phyloP scores from a whole-genome alignment of 306 rosid species.

The Pyrus pyrifolia region DNA sequence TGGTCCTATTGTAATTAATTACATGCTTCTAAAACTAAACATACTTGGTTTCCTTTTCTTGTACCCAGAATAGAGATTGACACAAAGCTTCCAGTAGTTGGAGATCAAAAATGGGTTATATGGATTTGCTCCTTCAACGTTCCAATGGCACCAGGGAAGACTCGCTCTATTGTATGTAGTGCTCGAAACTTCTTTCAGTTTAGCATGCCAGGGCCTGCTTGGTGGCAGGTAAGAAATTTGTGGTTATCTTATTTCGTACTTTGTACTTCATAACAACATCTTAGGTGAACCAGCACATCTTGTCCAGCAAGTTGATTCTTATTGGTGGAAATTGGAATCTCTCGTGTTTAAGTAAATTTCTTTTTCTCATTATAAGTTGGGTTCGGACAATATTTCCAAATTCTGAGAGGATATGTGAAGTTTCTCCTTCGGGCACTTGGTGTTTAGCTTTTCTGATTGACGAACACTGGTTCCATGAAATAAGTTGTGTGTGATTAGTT shows the following conservation, averaged over 20 bases:
- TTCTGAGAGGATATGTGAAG: background rate
- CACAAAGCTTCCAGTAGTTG: slow-evolving; percentile 69
- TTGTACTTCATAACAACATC: background rate
- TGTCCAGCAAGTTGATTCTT: background rate
- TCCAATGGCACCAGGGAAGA: slow-evolving; percentile 96
- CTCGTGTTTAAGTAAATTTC: background rate
- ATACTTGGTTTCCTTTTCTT: background rate
- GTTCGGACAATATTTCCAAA: background rate
- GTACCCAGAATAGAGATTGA: slow-evolving; percentile 71
- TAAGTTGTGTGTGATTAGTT: background rate
- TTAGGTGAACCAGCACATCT: background rate
- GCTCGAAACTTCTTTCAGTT: slow-evolving; percentile 94
- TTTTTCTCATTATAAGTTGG: background rate
- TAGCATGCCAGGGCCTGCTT: slow-evolving; percentile 81
- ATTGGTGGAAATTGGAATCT: background rate
- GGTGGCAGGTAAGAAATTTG: slow-evolving; percentile 84
- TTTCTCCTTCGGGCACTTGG: background rate
- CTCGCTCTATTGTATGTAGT: slow-evolving; percentile 94
- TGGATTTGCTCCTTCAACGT: slow-evolving; percentile 96
- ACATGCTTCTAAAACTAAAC: background rate
- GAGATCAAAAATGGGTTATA: slow-evolving; percentile 85
- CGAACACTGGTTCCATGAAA: background rate
- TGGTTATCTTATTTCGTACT: background rate
- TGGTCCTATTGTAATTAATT: background rate
- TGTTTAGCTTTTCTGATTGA: background rate